A percentile compares a stretch with the other conserved stretches of the same genome.
phyloP scores from a whole-genome alignment of 2,329 filamentous ascomycete genomes.

The Stemphylium lycopersici region DNA sequence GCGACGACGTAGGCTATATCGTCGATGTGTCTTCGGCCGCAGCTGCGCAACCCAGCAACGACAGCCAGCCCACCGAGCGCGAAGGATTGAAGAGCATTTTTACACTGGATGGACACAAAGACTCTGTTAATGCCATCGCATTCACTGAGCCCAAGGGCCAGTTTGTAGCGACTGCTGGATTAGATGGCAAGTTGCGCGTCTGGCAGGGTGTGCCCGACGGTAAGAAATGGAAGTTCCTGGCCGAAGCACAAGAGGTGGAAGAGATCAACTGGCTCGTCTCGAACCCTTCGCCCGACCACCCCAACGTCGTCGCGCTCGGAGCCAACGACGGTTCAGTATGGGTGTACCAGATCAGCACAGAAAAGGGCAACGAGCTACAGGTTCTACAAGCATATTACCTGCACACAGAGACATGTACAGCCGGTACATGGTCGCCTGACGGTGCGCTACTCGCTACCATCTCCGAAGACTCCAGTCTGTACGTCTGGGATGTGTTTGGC shows the following conservation, averaged over 20 bases:
- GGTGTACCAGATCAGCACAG: constrained; percentile 84
- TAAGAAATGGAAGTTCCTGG: constrained; percentile 69
- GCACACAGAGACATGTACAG: constrained; percentile 84
- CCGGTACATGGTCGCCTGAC: constrained; percentile 88
- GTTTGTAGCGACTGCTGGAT: constrained; percentile 82
- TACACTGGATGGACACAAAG: constrained; percentile 85
- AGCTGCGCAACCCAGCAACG: constrained; percentile 66
- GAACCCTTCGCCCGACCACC: constrained; percentile 72
- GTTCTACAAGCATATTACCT: constrained; percentile 93
- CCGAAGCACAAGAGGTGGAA: constrained; percentile 84
- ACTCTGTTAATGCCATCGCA: constrained; percentile 84
- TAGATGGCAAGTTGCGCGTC: constrained; percentile 81
- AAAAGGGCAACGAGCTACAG: constrained; percentile 67
- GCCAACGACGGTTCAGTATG: constrained; percentile 91
- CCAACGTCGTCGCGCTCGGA: constrained; percentile 85
- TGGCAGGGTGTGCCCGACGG: constrained; percentile 63
- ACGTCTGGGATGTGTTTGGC: constrained; percentile 92
- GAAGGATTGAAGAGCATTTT: constrained; percentile 70
- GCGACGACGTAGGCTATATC: constrained; percentile 84
- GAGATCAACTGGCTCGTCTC: constrained; percentile 90
- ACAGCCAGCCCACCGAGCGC: constrained; percentile 60
- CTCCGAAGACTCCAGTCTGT: constrained; percentile 84
- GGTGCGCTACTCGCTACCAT: constrained; percentile 87
- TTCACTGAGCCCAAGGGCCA: constrained; percentile 86
- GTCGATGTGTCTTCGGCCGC: constrained; percentile 69